Evolutionary conservation across 345 rosid genomes (phyloP), one percentile per base, ranked within the genome.

Genomic region (Physaria fendleri): DNA sequence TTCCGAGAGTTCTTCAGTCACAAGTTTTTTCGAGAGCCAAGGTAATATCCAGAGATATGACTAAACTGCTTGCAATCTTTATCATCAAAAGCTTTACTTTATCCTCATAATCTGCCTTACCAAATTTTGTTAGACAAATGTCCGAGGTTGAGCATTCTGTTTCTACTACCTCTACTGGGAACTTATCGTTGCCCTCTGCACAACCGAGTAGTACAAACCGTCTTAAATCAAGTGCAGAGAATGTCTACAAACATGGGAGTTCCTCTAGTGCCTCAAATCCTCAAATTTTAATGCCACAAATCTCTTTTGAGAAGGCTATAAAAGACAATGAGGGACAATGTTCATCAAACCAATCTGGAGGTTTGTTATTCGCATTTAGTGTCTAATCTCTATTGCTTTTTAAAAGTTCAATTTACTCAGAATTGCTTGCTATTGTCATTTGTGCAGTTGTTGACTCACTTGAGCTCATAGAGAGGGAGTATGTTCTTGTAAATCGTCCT

Each of bases 391-490:
- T 57, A 24, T 32, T 17, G 56, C 9, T 4, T 56, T 54, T 35
- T 11, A n/a, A 23, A 32, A 46, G 48, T 40, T 54, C 35, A 2
- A 4, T 62, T 73, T 33, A 70, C 65, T 64, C 55, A 44, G 22
- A 40, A 13, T 18, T 16, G 4, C 11, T 55, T 55, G 35, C 33
- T 15, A 17, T 37, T 62, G 56, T 45, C 62, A 17, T 69, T 16
- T 49, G 49, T 66, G 42, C 70, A 79, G 84, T 71, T 71, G 59
- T 77, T 70, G 87, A 79, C 68, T 79, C 78, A 8, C 59, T 74
- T 67, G 88, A 79, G 76, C 81, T 79, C 39, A 82, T 87, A 49
- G 95, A 82, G 75, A 81, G 78, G 54, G 92, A 80, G 25, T 88
- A 88, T 62, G 96, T 88, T 62, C 77, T 85, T 55, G 90, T 88